Evolutionary conservation across 2,329 filamentous ascomycete genomes (phyloP), one percentile per base, ranked within the genome.

Genomic region (Fusarium verticillioides): DNA sequence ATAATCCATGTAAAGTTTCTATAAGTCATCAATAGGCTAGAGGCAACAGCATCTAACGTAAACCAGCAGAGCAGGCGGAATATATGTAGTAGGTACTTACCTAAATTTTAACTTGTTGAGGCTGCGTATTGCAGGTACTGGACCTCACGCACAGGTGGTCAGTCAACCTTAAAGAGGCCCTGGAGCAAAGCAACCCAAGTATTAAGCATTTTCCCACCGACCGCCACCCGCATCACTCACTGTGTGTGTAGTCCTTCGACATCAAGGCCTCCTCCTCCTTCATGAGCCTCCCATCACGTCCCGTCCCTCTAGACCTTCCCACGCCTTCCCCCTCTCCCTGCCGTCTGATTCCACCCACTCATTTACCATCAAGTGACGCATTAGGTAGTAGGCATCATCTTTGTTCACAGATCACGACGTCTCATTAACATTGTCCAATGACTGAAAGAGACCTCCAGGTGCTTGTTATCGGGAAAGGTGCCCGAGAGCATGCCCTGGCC

Each of bases 401-500:
- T 16, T 34, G 12, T 13, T 13, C 18, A 18, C 18, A 32, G 12
- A 18, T 19, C 15, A 15, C 23, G 2, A 10, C 15, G 15, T 4
- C 21, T 30, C 12, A 12, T n/a, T 6, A 19, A 21, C 12, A 12
- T 34, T 11, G 11, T 13, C 9, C 23, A 7, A 63, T 50, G 42
- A 5, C 23, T n/a, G 28, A 36, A 8, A 53, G 26, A 15, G 49
- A 30, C 21, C 44, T 74, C 21, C 62, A 28, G 56, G 84, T 94
- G 59, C 88, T 95, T 63, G 86, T 95, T 58, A 86, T 95, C 60
- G 93, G 93, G 73, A 93, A 92, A 75, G 93, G 93, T 69, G 93
- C 91, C 60, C 88, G 93, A 71, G 93, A 95, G 81, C 92, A 95
- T 84, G 91, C 92, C 32, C 84, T 94, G 59, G 92, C 92, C 39